Percentiles rank a stretch among this genome's conserved stretches.
phyloP scores from a whole-genome alignment of 768 basidiomycete species.

The Boletus vinaceobasis region DNA sequence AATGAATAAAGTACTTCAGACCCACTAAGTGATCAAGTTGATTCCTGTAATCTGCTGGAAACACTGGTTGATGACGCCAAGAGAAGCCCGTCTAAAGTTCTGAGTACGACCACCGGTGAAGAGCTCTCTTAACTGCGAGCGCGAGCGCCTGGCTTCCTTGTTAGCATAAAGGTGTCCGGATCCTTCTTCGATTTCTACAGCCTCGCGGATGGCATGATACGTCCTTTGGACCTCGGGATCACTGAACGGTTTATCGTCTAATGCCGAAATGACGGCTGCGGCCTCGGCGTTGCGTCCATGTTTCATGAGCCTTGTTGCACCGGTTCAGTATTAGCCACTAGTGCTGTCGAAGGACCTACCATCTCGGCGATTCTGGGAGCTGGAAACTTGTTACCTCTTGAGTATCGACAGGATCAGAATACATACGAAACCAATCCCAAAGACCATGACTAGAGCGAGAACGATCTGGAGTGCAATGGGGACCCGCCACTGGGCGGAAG shows the following conservation, averaged over 20 bases:
- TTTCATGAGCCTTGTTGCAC: slow-evolving; percentile 47
- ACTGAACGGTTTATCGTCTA: slow-evolving; percentile 49
- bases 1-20: slow-evolving; percentile 16
- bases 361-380: slow-evolving; percentile 60
- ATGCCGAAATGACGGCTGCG: slow-evolving; percentile 57
- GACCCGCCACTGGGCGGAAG: slow-evolving; percentile 59
- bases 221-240: slow-evolving; percentile 48
- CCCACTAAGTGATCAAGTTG: slow-evolving; percentile 63
- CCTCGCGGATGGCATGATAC: slow-evolving; percentile 53
- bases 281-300: slow-evolving; percentile 54
- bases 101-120: slow-evolving; percentile 55
- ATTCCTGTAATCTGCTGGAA: slow-evolving; percentile 71
- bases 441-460: slow-evolving; percentile 52
- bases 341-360: slow-evolving; percentile 29
- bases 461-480: slow-evolving; percentile 60
- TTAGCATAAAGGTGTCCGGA: background rate
- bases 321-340: background rate
- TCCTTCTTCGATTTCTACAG: slow-evolving; percentile 42
- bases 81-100: slow-evolving; percentile 55
- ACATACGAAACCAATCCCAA: slow-evolving; percentile 45
- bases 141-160: background rate
- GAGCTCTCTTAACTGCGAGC: slow-evolving; percentile 45
- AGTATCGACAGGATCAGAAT: background rate
- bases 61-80: slow-evolving; percentile 58
- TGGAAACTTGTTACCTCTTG: slow-evolving; percentile 17